Base-by-base conservation (phyloP, 169 alveolate genomes). In the Cryptosporidium ubiquitum region DNA sequence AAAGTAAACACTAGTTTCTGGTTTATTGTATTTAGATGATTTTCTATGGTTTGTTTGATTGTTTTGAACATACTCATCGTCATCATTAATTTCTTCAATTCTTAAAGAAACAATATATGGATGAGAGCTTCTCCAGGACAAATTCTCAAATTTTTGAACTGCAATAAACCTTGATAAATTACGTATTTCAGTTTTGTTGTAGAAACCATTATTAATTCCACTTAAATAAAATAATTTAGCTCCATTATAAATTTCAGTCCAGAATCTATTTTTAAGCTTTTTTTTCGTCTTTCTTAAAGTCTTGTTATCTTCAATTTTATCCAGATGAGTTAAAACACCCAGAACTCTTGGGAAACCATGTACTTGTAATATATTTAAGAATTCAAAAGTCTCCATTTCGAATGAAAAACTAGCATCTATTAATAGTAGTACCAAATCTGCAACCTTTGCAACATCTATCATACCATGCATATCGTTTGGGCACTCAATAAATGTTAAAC, bases 371-470 rank as follows among this genome's bases (percentile, higher is more conserved):
- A 99, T 92, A 89, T 98, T 97, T 84, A 98, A 86, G 94, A 97
- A 99, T 95, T 99, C 99, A 84, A 99, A 97, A 10, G 99, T 99
- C 92, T 98, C 99, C 98, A 99, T 96, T 93, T 99, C 99, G 91
- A 98, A 97, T 84, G 98, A 97, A 84, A 93, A 95, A 71, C 95
- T 91, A 0, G 99, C 99, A 92, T 98, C 99, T 35, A 98, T 96
- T 70, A 98, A 93, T 47, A 97, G 89, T 70, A 98, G 91, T 66
- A 98, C 99, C 35, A 98, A 84, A 92, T 98, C 99, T 1, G 99
- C 99, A 10, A 98, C 95, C 92, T 99, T 99, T 33, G 99, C 99
- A 61, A 96, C 91, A 91, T 99, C 99, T 49, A 98, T 95, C 99
- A 98, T 98, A 55, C 96, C 97, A 18, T 94, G 91, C 86, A 98